Evolutionary conservation across 768 basidiomycete species (phyloP).

Genomic region (Leccinum disarticulatum): DNA sequence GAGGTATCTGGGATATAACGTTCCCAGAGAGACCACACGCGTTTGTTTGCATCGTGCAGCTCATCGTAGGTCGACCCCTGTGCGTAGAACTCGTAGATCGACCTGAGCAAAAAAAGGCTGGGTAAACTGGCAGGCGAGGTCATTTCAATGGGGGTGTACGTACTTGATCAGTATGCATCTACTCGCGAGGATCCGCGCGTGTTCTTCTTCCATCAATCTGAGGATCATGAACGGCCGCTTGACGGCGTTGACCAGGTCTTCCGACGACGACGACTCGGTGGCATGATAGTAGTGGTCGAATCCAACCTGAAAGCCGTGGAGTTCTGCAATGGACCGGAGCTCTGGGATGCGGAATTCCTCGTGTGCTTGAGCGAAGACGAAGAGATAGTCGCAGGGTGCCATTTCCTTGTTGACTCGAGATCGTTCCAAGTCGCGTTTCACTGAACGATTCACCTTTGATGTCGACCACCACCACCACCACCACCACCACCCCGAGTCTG

Average conservation of each 20-base stretch:
- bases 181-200: conserved; percentile 69
- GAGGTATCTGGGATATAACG: conserved; percentile 63
- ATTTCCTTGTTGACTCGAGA: conserved; percentile 6
- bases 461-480: conserved; percentile 12
- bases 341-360: conserved; percentile 84
- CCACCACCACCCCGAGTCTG: conserved; percentile 15
- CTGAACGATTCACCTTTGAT: conserved; percentile 7
- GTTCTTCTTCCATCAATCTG: conserved; percentile 63
- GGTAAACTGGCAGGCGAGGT: background rate
- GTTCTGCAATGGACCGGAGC: conserved; percentile 71
- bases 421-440: background rate
- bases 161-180: conserved; percentile 87
- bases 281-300: conserved; percentile 40
- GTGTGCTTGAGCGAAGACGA: conserved; percentile 82
- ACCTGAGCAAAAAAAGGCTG: conserved; percentile 41
- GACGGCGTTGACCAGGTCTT: conserved; percentile 46
- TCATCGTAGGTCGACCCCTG: conserved; percentile 67
- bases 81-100: conserved; percentile 76
- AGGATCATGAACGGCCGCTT: conserved; percentile 75
- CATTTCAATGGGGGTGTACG: conserved; percentile 14
- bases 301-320: conserved; percentile 61
- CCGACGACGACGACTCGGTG: conserved; percentile 6
- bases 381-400: conserved; percentile 44
- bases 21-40: conserved; percentile 50
- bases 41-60: conserved; percentile 57